Evolutionary conservation across 192 early-diverging fungal species (phyloP).

Genomic region (Haplosporangium gracile): DNA sequence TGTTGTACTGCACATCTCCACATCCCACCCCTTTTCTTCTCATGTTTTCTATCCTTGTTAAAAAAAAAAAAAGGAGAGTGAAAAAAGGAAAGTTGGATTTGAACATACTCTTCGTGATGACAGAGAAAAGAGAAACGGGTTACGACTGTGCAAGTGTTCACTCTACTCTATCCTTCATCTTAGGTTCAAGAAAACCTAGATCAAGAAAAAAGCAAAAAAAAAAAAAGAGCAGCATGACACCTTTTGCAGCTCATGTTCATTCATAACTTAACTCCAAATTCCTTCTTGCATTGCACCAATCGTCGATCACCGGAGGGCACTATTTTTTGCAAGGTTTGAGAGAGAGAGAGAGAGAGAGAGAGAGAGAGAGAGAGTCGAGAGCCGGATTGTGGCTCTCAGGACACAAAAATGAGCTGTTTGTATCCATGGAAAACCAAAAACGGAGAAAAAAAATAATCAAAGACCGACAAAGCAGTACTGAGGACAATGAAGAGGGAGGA

Average conservation of each 20-base stretch:
- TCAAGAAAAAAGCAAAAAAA: background rate
- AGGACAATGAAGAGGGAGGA: background rate
- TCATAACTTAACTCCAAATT: background rate
- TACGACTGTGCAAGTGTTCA: background rate
- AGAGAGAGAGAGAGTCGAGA: conserved; percentile 4
- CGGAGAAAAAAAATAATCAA: conserved; percentile 1
- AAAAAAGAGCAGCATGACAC: background rate
- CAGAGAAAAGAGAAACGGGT: background rate
- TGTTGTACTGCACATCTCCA: background rate
- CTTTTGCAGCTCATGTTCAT: background rate
- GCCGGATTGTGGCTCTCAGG: too few species aligned
- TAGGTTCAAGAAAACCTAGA: background rate
- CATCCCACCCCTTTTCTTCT: background rate
- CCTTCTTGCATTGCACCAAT: background rate
- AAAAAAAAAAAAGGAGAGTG: too few species aligned
- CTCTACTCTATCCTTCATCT: background rate
- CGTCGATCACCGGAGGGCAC: background rate
- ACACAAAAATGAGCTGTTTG: background rate
- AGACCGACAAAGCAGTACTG: background rate
- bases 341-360: too few species aligned
- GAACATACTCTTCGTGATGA: background rate
- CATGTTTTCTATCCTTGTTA: background rate
- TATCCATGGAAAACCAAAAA: conserved; percentile 2
- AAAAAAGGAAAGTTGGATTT: too few species aligned
- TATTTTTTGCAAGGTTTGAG: conserved; percentile 6